Percentiles rank a stretch among this genome's conserved stretches.
These are phyloP conservation scores for Metschnikowia sp. DNA, from an alignment of 805 yeast species.

Conservation along the genomic window DNA sequence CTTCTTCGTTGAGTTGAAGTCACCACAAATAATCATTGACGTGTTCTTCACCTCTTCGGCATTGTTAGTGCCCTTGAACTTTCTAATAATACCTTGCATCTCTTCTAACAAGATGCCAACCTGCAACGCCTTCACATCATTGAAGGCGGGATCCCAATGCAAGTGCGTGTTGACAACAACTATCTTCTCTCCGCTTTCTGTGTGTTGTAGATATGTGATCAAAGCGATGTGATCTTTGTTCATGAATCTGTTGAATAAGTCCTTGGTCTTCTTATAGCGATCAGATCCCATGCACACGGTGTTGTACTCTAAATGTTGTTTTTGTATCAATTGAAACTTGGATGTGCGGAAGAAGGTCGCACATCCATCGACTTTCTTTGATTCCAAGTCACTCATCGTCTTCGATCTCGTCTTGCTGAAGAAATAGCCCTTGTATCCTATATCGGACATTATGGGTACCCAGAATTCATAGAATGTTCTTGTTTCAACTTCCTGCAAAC, in stretches of 20 bases:
- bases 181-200: conserved; percentile 65
- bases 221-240: conserved; percentile 92
- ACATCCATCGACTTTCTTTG: conserved; percentile 95
- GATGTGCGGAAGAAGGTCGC: conserved; percentile 80
- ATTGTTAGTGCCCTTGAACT: conserved; percentile 41
- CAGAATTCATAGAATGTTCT: conserved; percentile 82
- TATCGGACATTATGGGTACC: conserved; percentile 66
- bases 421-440: conserved; percentile 79
- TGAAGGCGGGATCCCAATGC: conserved; percentile 97
- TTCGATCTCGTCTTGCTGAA: conserved; percentile 89
- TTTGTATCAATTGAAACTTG: conserved; percentile 68
- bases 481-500: conserved; percentile 95
- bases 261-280: conserved; percentile 88
- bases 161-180: conserved; percentile 87
- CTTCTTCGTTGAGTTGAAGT: conserved; percentile 81
- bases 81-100: conserved; percentile 61
- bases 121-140: conserved; percentile 95
- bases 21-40: conserved; percentile 90
- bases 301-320: conserved; percentile 78
- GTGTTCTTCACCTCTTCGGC: conserved; percentile 54
- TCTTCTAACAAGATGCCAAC: conserved; percentile 90
- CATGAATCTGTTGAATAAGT: conserved; percentile 92
- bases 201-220: conserved; percentile 69
- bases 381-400: conserved; percentile 77
- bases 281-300: conserved; percentile 76